A percentile compares a stretch with the other conserved stretches of the same genome.
Conservation (phyloP, 305 asterid genomes). For the Solanum aculeatissimum region DNA sequence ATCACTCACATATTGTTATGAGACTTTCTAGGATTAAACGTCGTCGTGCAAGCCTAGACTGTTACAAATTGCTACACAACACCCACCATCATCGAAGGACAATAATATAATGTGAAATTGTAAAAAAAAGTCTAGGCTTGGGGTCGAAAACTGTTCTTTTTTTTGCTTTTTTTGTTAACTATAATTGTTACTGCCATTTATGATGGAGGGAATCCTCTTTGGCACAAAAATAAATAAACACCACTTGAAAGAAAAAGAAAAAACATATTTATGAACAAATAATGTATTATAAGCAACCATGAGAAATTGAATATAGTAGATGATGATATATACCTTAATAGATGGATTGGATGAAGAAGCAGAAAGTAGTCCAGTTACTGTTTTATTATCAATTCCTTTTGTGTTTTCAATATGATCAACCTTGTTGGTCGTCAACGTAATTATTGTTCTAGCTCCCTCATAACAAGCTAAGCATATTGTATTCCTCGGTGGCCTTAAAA, state of each 20-base stretch:
- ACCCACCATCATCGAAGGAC: neutral
- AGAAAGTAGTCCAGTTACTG: neutral
- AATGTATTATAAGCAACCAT: neutral
- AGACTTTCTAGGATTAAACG: neutral
- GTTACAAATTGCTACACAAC: neutral
- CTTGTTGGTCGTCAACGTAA: slow-evolving; percentile 53
- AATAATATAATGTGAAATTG: neutral
- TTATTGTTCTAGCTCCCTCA: slow-evolving; percentile 70
- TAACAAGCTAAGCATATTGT: slow-evolving; percentile 78
- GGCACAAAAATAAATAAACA: neutral
- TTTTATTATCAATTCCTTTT: neutral
- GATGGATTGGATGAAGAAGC: slow-evolving; percentile 43
- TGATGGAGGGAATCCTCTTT: neutral
- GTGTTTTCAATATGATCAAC: slow-evolving; percentile 27
- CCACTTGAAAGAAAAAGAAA: neutral
- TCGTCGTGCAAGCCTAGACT: neutral
- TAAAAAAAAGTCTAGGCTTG: neutral
- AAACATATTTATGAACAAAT: neutral
- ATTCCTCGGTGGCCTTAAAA: slow-evolving; percentile 78
- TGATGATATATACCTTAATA: slow-evolving; percentile 26
- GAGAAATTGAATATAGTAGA: neutral
- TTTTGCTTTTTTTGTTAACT: neutral
- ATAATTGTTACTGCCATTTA: neutral
- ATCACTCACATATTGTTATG: neutral
- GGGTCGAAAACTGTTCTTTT: neutral